Evolutionary conservation across 2,329 filamentous ascomycete species (phyloP), one percentile per base, ranked within the genome.

Genomic region (Coniella vitis): DNA sequence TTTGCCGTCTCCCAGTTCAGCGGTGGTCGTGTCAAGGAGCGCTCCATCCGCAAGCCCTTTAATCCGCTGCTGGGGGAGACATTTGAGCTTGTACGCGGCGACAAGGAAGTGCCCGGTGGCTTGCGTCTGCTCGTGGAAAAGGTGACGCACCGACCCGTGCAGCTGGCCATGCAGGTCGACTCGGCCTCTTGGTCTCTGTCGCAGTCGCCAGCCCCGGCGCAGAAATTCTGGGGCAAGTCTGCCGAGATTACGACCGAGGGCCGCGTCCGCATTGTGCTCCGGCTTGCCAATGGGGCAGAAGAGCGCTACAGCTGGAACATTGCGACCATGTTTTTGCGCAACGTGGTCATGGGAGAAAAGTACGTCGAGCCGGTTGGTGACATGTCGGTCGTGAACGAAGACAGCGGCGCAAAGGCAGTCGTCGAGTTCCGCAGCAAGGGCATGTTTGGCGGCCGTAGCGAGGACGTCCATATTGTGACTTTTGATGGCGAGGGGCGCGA

Each of bases 211-310:
- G 84, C 86, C 49, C 93, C 93, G 0, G 85, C 86, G 19, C 91
- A 98, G 63, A 97, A 97, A 63, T 98, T 98, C 71, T 97, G 93
- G 93, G 93, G 93, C 48, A 97, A 97, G 71, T 91, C 86, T 47
- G 89, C 89, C 3, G 93, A 98, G 66, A 81, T 98, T 54, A 93
- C 87, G 53, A 97, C 90, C 0, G 91, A 96, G 47, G 93, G 93
- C 2, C 86, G 88, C 21, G 83, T 89, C 3, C 81, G 90, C 42
- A 74, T 96, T 35, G 81, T 83, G 35, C 71, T 98, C 22, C 83
- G 76, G 21, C 63, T 83, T 43, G 57, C 73, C 0, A 78, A 93
- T 62, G 76, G 78, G 2, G 78, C 73, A 1, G 86, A 88, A 47
- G 91, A 97, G 63, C 77, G 82, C 53, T 98, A 91, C 69, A 90